A percentile compares a stretch with the other conserved stretches of the same genome.
phyloP scores from a whole-genome alignment of 2,329 filamentous ascomycete species.

The Talaromyces sp. region DNA sequence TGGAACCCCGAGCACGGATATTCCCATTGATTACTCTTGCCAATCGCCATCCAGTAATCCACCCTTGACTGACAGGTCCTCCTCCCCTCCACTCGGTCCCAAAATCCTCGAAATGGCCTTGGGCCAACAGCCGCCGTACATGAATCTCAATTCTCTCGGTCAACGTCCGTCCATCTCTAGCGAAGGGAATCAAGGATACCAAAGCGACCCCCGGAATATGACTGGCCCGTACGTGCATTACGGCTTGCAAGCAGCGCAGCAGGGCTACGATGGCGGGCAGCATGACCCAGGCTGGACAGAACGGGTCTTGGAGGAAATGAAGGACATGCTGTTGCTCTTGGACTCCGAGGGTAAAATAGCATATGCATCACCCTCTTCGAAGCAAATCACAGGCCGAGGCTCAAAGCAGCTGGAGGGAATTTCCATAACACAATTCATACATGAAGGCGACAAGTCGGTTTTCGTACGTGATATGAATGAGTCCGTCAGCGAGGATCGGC shows the following conservation, averaged over 20 bases:
- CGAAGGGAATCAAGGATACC: constrained; percentile 12
- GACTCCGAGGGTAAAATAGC: constrained; percentile 81
- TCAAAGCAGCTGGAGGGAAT: constrained; percentile 70
- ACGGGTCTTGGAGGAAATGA: constrained; percentile 84
- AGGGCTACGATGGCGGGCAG: constrained; percentile 35
- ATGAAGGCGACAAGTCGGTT: constrained; percentile 79
- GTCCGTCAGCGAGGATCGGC: constrained; percentile 77
- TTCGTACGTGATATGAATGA: constrained; percentile 89
- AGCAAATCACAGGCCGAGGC: constrained; percentile 73
- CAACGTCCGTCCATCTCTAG: constrained; percentile 11
- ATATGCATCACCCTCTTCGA: constrained; percentile 81
- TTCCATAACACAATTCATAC: constrained; percentile 80
- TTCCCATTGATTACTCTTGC: not conserved
- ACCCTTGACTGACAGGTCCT: not conserved
- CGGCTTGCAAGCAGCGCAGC: constrained; percentile 15
- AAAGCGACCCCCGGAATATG: constrained; percentile 14
- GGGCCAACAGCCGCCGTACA: constrained; percentile 14
- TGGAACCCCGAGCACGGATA: constrained; percentile 7
- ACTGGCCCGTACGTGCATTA: constrained; percentile 16
- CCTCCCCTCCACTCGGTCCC: not conserved
- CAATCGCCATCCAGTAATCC: not conserved
- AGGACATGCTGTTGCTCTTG: constrained; percentile 85
- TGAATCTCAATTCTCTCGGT: constrained; percentile 11
- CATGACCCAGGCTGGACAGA: constrained; percentile 80
- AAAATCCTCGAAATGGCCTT: constrained; percentile 15